Conservation (phyloP, 2,329 filamentous ascomycete genomes). For the Plectosphaerella cucumerina region DNA sequence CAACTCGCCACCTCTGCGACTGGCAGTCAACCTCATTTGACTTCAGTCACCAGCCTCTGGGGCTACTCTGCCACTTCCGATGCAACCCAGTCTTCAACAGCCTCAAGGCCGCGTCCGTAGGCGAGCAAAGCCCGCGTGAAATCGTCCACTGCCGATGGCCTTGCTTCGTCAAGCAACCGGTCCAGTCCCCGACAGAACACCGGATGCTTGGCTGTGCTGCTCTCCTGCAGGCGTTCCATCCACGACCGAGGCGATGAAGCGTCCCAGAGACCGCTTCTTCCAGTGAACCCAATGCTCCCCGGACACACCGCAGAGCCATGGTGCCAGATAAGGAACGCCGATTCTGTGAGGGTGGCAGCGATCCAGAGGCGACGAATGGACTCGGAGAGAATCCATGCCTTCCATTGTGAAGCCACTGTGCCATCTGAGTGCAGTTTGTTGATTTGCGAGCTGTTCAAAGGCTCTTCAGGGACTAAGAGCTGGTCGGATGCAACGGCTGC, state of each 20-base stretch:
- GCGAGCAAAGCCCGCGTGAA: constrained; percentile 2
- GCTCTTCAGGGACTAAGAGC: neutral
- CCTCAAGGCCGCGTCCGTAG: constrained; percentile 3
- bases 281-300: constrained; percentile 19
- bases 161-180: neutral
- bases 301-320: constrained; percentile 8
- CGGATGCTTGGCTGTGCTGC: neutral
- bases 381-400: constrained; percentile 25
- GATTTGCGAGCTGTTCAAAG: neutral
- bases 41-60: too few species aligned
- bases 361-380: constrained; percentile 20
- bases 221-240: neutral
- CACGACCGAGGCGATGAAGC: constrained; percentile 13
- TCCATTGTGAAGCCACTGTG: constrained; percentile 14
- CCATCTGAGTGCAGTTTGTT: constrained; percentile 5
- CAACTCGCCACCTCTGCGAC: too few species aligned
- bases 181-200: neutral
- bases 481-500: neutral
- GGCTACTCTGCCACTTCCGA: neutral
- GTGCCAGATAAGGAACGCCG: constrained; percentile 14
- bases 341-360: constrained; percentile 10
- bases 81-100: constrained; percentile 1
- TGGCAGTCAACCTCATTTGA: too few species aligned
- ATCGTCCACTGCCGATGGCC: constrained; percentile 2
- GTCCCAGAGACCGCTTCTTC: constrained; percentile 21